A percentile compares a stretch with the other conserved stretches of the same genome.
Conservation (phyloP, 805 yeast genomes). For the Starmerella tilneyi region DNA sequence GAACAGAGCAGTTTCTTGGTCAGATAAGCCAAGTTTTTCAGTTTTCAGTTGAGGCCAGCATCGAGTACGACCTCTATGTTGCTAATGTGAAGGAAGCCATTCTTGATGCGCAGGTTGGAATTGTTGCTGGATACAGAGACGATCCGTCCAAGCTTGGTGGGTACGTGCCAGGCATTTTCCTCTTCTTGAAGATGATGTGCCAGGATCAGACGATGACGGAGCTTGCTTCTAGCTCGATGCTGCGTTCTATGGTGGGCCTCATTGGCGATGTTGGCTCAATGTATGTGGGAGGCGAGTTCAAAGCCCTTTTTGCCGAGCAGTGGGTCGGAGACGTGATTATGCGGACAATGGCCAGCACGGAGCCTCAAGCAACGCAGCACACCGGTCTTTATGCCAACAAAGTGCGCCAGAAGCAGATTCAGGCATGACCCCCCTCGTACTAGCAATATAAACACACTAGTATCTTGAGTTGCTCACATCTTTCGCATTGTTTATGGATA, state of each 20-base stretch:
- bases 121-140: conserved; percentile 77
- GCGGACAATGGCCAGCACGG: conserved; percentile 54
- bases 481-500: too few relatives aligned
- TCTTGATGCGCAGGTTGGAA: conserved; percentile 92
- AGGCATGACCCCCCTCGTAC: conserved; percentile 14
- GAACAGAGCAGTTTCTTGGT: conserved; percentile 60
- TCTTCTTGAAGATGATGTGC: conserved; percentile 51
- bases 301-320: conserved; percentile 51
- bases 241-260: conserved; percentile 78
- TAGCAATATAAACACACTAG: not conserved
- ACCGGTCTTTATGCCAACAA: conserved; percentile 87
- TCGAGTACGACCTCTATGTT: conserved; percentile 70
- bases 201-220: conserved; percentile 47
- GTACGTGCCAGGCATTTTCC: conserved; percentile 59
- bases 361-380: conserved; percentile 60
- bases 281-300: conserved; percentile 68
- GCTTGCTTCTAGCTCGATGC: conserved; percentile 50
- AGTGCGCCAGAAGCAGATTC: conserved; percentile 63
- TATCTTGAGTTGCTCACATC: too few relatives aligned
- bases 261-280: conserved; percentile 87
- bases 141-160: conserved; percentile 55
- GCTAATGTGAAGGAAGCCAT: conserved; percentile 70
- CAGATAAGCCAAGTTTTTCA: conserved; percentile 31
- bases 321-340: conserved; percentile 76
- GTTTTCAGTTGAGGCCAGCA: conserved; percentile 40